Conservation (phyloP, 2,329 filamentous ascomycete genomes). For the Alternaria arborescens region DNA sequence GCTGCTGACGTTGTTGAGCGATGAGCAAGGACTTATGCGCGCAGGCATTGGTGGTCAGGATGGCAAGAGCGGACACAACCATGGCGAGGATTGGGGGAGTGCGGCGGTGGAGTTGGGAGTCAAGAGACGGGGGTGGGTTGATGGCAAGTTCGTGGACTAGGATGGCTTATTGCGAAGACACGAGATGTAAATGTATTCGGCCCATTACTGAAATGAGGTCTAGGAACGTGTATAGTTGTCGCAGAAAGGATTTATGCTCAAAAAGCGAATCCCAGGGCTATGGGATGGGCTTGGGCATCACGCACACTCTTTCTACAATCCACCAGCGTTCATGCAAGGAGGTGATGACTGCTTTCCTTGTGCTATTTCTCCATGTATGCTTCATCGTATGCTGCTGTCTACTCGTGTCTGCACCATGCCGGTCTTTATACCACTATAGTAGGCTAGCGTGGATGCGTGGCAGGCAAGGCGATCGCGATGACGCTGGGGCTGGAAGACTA, state of each 20-base stretch:
- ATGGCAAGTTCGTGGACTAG: conserved; percentile 67
- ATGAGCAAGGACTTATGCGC: conserved; percentile 85
- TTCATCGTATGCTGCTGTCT: not conserved
- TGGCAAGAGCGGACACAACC: conserved; percentile 74
- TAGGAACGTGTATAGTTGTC: not conserved
- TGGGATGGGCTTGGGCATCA: not conserved
- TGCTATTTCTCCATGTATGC: not conserved
- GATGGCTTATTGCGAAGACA: not conserved
- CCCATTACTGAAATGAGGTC: not conserved
- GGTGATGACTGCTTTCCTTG: not conserved
- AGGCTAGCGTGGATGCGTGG: conserved; percentile 12
- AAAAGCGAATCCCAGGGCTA: not conserved
- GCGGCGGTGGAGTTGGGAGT: conserved; percentile 93
- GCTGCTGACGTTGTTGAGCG: conserved; percentile 84
- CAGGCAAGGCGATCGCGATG: conserved; percentile 31
- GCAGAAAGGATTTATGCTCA: not conserved
- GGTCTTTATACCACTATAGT: conserved; percentile 3
- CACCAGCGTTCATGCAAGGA: not conserved
- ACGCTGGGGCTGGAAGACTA: conserved; percentile 35
- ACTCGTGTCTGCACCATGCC: not conserved
- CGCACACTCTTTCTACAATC: not conserved
- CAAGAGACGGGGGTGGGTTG: conserved; percentile 84
- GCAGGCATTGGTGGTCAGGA: conserved; percentile 71
- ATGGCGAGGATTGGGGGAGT: conserved; percentile 94
- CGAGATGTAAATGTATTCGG: not conserved